Base-by-base conservation (phyloP, 768 basidiomycete species). In the Russula vinacea region DNA sequence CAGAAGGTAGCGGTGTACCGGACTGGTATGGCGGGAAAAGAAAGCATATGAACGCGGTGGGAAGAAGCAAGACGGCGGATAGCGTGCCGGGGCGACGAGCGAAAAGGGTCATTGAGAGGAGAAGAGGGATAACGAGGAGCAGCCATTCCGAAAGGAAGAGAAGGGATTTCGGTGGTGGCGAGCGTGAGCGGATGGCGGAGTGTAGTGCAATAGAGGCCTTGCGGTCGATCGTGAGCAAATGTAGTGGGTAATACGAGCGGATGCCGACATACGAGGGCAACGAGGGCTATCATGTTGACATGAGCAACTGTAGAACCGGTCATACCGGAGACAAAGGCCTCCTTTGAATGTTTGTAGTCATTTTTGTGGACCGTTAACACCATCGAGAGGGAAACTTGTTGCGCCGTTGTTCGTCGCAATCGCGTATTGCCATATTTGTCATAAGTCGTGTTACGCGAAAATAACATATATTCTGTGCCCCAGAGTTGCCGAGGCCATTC, bases 81-180 rank as follows among this genome's bases (percentile, higher is more conserved):
- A 94, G 79, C 2, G 77, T 57, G 3, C 75, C 68, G 0, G 92
- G 88, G 13, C 75, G 74, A 35, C 81, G 74, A 0, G 92, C 87
- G 69, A 86, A 88, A 33, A 88, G 59, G 0, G 96, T 96, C 76
- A 97, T 84, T 3, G 85, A 88, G 10, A 95, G 78, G 2, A 94
- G 78, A n/a, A 95, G 78, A 0, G 96, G 96, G 0, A 90, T 58
- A 8, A 87, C 82, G 14, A 95, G 81, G 11, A 78, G 42, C 7
- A 94, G 80, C 13, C 90, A 73, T 9, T 78, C 50, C 79, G 84
- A 92, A 73, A 92, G 86, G 39, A 78, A 57, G 76, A 50, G 60
- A 83, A 78, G 79, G 22, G 76, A 73, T 35, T 71, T 76, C 22
- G 76, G 73, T 4, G 75, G 58, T 5, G 80, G 73, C 2, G 83